Evolutionary conservation across 1,284 basidiomycete species (phyloP).

Genomic region (Exsudoporus floridanus): DNA sequence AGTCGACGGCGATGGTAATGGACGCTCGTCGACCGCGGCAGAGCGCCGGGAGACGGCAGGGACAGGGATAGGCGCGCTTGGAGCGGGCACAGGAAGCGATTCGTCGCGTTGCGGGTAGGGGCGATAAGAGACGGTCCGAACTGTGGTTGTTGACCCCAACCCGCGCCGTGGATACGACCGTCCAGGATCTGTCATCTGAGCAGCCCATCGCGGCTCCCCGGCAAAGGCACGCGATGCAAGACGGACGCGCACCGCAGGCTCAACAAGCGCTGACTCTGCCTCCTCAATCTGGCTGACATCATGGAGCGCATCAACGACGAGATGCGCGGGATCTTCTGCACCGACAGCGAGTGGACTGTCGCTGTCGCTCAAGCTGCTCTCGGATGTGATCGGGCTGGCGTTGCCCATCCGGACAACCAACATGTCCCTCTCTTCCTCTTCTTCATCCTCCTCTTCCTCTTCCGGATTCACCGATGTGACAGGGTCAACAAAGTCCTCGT

Average conservation of each 20-base stretch:
- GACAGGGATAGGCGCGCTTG: constrained; percentile 34
- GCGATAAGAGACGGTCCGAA: constrained; percentile 3
- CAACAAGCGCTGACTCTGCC: constrained; percentile 4
- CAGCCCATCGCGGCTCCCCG: constrained; percentile 11
- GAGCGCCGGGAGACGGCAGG: constrained; percentile 23
- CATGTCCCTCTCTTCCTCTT: constrained; percentile 23
- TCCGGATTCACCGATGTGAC: constrained; percentile 12
- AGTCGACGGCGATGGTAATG: constrained; percentile 24
- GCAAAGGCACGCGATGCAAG: constrained; percentile 18
- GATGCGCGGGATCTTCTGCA: constrained; percentile 39
- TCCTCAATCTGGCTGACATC: constrained; percentile 14
- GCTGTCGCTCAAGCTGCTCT: constrained; percentile 40
- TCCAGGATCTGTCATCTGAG: constrained; percentile 1
- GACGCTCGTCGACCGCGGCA: constrained; percentile 22
- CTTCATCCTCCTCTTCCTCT: constrained; percentile 33
- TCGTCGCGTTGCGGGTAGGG: constrained; percentile 4
- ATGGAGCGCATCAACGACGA: constrained; percentile 38
- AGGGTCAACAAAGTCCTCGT: constrained; percentile 63
- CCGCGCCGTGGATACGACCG: constrained; percentile 5
- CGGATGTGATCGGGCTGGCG: constrained; percentile 33
- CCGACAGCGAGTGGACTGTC: constrained; percentile 45
- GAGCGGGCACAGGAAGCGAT: constrained; percentile 16
- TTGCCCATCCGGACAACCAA: constrained; percentile 30
- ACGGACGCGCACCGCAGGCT: constrained; percentile 27
- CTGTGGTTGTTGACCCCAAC: not conserved